These are phyloP conservation scores for Mollisiaceae sp. DNA, from an alignment of 2,329 filamentous ascomycete species.

Conservation along the genomic window DNA sequence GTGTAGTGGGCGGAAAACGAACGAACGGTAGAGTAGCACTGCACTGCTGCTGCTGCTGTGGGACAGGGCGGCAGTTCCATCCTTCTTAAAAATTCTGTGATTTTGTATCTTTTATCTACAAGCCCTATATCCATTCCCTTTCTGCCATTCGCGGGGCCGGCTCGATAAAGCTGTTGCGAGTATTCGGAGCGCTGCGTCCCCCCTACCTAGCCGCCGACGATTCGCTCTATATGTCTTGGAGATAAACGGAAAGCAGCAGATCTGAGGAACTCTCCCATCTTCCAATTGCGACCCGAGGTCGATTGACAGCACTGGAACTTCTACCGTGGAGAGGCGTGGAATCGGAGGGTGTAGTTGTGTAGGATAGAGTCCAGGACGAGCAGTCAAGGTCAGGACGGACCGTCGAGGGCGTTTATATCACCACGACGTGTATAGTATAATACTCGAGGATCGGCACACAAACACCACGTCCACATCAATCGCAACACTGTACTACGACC, in stretches of 20 bases:
- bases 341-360: neutral
- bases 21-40: neutral
- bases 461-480: neutral
- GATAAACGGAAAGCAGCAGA: constrained; percentile 9
- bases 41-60: neutral
- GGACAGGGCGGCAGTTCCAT: neutral
- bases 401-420: constrained; percentile 4
- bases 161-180: neutral
- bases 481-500: constrained; percentile 4
- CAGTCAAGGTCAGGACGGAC: neutral
- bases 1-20: neutral
- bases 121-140: neutral
- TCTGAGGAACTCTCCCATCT: neutral
- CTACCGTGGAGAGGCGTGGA: constrained; percentile 2
- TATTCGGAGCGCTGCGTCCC: neutral
- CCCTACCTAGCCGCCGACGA: constrained; percentile 14
- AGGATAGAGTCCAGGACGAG: constrained; percentile 1
- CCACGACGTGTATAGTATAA: neutral
- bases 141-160: neutral
- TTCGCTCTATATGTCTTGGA: neutral
- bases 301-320: neutral
- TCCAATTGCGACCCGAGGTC: constrained; percentile 12
- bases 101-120: constrained; percentile 8
- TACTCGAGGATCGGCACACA: neutral
- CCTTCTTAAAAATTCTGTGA: constrained; percentile 1